Conservation (phyloP, 371 early-diverging fungal genomes). For the Mortierella polycephala region DNA sequence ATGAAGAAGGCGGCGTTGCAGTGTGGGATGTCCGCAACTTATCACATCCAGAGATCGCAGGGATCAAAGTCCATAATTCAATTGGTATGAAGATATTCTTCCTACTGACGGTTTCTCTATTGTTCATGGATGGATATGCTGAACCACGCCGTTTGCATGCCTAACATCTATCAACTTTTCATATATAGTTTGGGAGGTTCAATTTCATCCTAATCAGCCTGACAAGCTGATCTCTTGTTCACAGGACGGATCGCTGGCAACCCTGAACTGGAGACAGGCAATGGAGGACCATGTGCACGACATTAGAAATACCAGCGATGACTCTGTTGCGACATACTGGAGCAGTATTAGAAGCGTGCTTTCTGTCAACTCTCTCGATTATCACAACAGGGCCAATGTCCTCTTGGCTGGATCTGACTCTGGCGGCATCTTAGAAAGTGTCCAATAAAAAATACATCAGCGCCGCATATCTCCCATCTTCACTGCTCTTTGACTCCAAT, state of each 20-base stretch:
- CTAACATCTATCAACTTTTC: no score
- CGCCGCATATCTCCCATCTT: background rate
- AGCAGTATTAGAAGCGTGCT: conserved; percentile 12
- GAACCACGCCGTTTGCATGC: no score
- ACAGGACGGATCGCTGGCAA: conserved; percentile 15
- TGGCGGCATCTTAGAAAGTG: conserved; percentile 2
- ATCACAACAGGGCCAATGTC: conserved; percentile 16
- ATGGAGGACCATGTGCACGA: conserved; percentile 5
- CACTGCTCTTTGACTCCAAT: background rate
- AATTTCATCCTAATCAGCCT: conserved; percentile 12
- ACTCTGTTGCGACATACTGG: conserved; percentile 13
- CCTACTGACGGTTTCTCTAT: no score
- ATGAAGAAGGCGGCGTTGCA: conserved; percentile 10
- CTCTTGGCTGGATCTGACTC: conserved; percentile 17
- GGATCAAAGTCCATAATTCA: conserved; percentile 13
- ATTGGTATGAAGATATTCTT: conserved; percentile 5
- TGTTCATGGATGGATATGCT: no score
- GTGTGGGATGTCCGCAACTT: conserved; percentile 16
- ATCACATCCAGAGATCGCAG: conserved; percentile 5
- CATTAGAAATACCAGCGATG: conserved; percentile 5
- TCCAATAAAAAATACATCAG: conserved; percentile 5
- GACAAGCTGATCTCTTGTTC: conserved; percentile 12
- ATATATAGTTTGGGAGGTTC: conserved; percentile 5
- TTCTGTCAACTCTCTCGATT: conserved; percentile 17
- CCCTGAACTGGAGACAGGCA: conserved; percentile 12